These are phyloP conservation scores for Penicillium alfredii DNA, from an alignment of 495 filamentous ascomycete species.

Conservation along the genomic window DNA sequence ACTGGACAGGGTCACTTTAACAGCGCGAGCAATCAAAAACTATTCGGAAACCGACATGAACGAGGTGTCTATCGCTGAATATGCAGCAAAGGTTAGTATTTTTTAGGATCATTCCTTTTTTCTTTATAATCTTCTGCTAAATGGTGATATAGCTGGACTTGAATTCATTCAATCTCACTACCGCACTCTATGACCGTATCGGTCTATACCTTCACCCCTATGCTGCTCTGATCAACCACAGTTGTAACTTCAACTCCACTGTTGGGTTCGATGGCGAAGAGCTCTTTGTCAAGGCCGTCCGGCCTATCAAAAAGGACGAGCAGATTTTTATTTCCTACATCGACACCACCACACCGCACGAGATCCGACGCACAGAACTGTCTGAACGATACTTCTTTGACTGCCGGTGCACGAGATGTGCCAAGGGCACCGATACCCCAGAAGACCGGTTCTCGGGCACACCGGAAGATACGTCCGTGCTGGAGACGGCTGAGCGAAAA, in stretches of 20 bases:
- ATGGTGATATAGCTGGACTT: conserved; percentile 37
- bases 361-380: conserved; percentile 47
- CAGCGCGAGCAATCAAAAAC: conserved; percentile 47
- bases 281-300: conserved; percentile 40
- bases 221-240: conserved; percentile 60
- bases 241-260: conserved; percentile 62
- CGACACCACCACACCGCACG: conserved; percentile 50
- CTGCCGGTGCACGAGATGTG: conserved; percentile 56
- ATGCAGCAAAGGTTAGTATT: conserved; percentile 40
- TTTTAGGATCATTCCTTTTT: neutral
- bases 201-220: conserved; percentile 57
- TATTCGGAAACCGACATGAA: conserved; percentile 43
- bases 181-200: conserved; percentile 50
- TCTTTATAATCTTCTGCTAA: too few relatives aligned
- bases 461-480: conserved; percentile 9
- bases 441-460: conserved; percentile 13
- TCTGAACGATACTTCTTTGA: conserved; percentile 57
- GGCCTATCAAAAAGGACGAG: conserved; percentile 44
- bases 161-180: conserved; percentile 58
- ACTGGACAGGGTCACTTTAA: conserved; percentile 46
- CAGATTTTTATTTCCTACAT: conserved; percentile 68
- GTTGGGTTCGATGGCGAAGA: conserved; percentile 54
- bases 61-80: conserved; percentile 32
- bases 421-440: conserved; percentile 19
- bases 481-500: conserved; percentile 18